Conservation (phyloP, 2,329 filamentous ascomycete species). For the Pochonia chlamydosporia region DNA sequence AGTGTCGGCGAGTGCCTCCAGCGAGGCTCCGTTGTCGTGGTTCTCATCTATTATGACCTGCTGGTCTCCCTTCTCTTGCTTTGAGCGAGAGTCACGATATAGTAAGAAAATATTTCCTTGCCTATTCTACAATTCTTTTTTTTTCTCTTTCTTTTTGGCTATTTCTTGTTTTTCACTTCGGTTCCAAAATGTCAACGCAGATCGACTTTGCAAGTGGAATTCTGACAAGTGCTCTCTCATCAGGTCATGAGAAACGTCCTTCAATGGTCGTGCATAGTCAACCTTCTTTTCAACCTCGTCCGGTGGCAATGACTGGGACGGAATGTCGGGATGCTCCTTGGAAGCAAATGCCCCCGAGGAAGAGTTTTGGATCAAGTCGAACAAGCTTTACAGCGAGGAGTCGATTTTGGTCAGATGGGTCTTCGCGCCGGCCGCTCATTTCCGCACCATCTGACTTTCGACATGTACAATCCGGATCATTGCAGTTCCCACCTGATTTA, state of each 20-base stretch:
- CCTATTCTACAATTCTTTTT: too few species aligned
- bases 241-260: constrained; percentile 24
- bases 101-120: constrained; percentile 29
- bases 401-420: constrained; percentile 37
- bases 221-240: not conserved
- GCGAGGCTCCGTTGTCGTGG: constrained; percentile 39
- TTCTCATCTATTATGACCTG: constrained; percentile 40
- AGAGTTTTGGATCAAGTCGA: constrained; percentile 26
- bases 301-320: constrained; percentile 18
- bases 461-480: constrained; percentile 47
- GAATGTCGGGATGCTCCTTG: constrained; percentile 12
- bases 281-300: constrained; percentile 20
- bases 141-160: too few species aligned
- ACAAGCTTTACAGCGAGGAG: constrained; percentile 41
- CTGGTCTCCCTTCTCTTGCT: constrained; percentile 35
- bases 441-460: constrained; percentile 55
- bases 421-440: constrained; percentile 49
- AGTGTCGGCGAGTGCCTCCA: constrained; percentile 34
- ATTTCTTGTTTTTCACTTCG: too few species aligned
- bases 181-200: too few species aligned
- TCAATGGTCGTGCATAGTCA: constrained; percentile 22
- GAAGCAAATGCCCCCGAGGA: constrained; percentile 13
- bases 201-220: not conserved
- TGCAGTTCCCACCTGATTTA: constrained; percentile 25
- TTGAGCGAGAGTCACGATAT: constrained; percentile 32